These are phyloP conservation scores for Fistulina hepatica DNA, from an alignment of 1,284 basidiomycete genomes.

Conservation along the genomic window DNA sequence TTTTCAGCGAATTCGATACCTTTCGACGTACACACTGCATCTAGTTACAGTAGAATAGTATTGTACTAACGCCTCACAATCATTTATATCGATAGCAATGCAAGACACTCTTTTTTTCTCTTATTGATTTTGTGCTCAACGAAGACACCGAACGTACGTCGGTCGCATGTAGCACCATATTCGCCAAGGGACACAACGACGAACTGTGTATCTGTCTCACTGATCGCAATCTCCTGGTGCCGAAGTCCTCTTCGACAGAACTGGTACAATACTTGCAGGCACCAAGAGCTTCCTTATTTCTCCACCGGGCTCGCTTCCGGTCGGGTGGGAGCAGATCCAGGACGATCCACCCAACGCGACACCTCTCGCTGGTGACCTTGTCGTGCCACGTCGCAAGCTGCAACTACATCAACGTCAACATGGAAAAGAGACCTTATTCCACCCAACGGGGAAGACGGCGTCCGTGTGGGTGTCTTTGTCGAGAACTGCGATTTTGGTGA, in stretches of 20 bases:
- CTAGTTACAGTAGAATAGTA: too few relatives aligned
- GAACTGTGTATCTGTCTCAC: constrained; percentile 76
- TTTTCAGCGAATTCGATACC: too few relatives aligned
- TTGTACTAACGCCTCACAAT: too few relatives aligned
- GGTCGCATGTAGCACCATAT: constrained; percentile 46
- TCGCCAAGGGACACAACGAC: constrained; percentile 40
- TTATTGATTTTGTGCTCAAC: constrained; percentile 65
- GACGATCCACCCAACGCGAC: constrained; percentile 88
- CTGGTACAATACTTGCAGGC: constrained; percentile 74
- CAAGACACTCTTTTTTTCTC: too few relatives aligned
- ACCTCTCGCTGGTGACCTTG: constrained; percentile 86
- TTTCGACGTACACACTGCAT: too few relatives aligned
- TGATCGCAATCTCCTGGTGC: constrained; percentile 57
- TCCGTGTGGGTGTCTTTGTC: constrained; percentile 67
- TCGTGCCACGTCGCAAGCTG: constrained; percentile 58
- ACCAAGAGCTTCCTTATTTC: constrained; percentile 97
- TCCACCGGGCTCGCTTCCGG: constrained; percentile 91
- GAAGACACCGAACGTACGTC: constrained; percentile 59
- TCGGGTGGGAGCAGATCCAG: constrained; percentile 87
- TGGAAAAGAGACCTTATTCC: constrained; percentile 35
- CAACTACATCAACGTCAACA: constrained; percentile 38
- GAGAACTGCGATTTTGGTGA: constrained; percentile 47
- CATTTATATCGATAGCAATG: too few relatives aligned
- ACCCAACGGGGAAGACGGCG: constrained; percentile 54
- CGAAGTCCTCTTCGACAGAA: too few relatives aligned